Conservation (phyloP, 176 grass and related monocot genomes). For the Secale cereale region DNA sequence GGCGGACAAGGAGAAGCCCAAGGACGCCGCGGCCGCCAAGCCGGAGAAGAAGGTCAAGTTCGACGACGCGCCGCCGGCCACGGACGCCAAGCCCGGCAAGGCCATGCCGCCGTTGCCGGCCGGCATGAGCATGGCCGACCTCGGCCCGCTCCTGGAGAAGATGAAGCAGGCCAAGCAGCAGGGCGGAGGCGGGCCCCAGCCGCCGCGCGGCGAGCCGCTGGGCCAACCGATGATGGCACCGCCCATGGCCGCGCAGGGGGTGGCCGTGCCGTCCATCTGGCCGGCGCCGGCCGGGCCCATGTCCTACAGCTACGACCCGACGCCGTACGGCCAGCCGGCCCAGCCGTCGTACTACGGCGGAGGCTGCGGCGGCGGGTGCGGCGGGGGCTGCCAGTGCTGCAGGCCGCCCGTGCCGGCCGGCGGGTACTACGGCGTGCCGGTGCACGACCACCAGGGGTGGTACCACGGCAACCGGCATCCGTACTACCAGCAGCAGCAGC, state of each 20-base stretch:
- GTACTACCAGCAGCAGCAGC: slow-evolving; percentile 39
- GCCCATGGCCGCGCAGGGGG: slow-evolving; percentile 20
- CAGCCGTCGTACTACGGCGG: slow-evolving; percentile 8
- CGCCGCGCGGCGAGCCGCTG: slow-evolving; percentile 30
- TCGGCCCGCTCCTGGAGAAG: slow-evolving; percentile 48
- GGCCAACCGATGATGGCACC: background rate
- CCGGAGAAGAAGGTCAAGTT: slow-evolving; percentile 18
- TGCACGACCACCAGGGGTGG: slow-evolving; percentile 50
- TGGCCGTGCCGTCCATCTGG: slow-evolving; percentile 56
- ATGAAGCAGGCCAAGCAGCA: slow-evolving; percentile 22
- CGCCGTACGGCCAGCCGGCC: slow-evolving; percentile 13
- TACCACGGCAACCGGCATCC: slow-evolving; percentile 41
- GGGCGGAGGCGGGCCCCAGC: background rate
- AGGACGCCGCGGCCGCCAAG: slow-evolving; percentile 17
- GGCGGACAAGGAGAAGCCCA: slow-evolving; percentile 13
- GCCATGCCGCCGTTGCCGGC: background rate
- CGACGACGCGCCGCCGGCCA: background rate
- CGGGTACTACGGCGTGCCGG: slow-evolving; percentile 51
- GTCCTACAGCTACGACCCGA: slow-evolving; percentile 39
- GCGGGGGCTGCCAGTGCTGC: slow-evolving; percentile 24
- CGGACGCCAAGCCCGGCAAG: slow-evolving; percentile 13
- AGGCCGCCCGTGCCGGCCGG: slow-evolving; percentile 32
- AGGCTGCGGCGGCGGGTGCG: background rate
- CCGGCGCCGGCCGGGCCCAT: slow-evolving; percentile 30
- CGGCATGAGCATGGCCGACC: slow-evolving; percentile 31